phyloP scores from a whole-genome alignment of 1,284 basidiomycete genomes.

The Moesziomyces antarcticus region DNA sequence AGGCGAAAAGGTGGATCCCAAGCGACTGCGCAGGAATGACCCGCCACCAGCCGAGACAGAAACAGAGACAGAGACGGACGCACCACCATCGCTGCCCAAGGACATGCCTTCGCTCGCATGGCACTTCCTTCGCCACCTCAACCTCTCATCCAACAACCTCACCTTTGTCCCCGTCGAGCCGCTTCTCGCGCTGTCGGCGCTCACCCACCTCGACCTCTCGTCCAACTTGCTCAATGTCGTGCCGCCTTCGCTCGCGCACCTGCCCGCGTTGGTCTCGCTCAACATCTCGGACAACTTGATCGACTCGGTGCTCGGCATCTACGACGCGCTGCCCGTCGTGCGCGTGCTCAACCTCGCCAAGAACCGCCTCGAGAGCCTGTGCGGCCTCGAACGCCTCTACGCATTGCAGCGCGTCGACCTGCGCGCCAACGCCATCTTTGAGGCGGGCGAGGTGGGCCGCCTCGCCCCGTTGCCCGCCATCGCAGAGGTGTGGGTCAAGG shows the following conservation, averaged over 20 bases:
- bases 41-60: slow-evolving; percentile 1
- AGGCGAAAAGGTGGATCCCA: slow-evolving; percentile 32
- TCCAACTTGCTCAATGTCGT: slow-evolving; percentile 69
- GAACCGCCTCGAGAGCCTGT: slow-evolving; percentile 91
- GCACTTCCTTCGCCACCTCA: slow-evolving; percentile 81
- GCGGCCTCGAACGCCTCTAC: slow-evolving; percentile 87
- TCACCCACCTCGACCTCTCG: slow-evolving; percentile 68
- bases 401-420: slow-evolving; percentile 87
- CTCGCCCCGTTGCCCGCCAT: slow-evolving; percentile 81
- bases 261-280: slow-evolving; percentile 83
- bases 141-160: slow-evolving; percentile 82
- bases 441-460: slow-evolving; percentile 85
- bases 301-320: slow-evolving; percentile 85
- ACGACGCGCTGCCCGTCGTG: slow-evolving; percentile 45
- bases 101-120: slow-evolving; percentile 77
- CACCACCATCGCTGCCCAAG: slow-evolving; percentile 70
- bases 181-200: slow-evolving; percentile 71
- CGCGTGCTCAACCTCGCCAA: slow-evolving; percentile 58
- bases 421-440: slow-evolving; percentile 82
- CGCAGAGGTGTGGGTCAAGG: slow-evolving; percentile 62
- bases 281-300: slow-evolving; percentile 96
- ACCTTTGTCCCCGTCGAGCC: slow-evolving; percentile 78
- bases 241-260: slow-evolving; percentile 78
- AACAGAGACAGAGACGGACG: slow-evolving; percentile 64
- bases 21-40: slow-evolving; percentile 4